A percentile compares a stretch with the other conserved stretches of the same genome.
Evolutionary conservation across 257 asterid genomes (phyloP).

Genomic region (Handroanthus guayacan): DNA sequence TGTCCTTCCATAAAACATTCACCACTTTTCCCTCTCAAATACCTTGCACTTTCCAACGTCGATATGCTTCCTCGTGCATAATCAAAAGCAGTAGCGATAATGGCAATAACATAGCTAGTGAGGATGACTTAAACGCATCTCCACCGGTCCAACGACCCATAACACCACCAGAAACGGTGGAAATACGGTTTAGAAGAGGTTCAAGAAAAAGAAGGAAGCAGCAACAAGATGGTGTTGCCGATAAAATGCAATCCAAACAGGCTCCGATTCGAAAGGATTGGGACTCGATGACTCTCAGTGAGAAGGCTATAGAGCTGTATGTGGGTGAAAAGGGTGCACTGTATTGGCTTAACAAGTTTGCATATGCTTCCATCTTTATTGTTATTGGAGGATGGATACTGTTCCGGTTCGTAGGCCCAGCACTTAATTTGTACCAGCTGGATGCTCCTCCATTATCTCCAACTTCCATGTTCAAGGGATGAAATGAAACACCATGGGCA

Average conservation of each 20-base stretch:
- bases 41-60: slow-evolving; percentile 33
- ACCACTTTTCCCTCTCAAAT: slow-evolving; percentile 46
- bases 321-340: slow-evolving; percentile 76
- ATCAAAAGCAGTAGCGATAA: slow-evolving; percentile 49
- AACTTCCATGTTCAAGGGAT: slow-evolving; percentile 60
- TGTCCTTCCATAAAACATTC: slow-evolving; percentile 54
- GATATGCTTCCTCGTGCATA: slow-evolving; percentile 28
- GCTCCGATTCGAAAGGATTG: slow-evolving; percentile 63
- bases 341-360: slow-evolving; percentile 92
- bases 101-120: slow-evolving; percentile 41
- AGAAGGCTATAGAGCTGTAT: slow-evolving; percentile 81
- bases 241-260: slow-evolving; percentile 35
- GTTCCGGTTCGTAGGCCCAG: slow-evolving; percentile 86
- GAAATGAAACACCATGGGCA: background rate
- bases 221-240: slow-evolving; percentile 33
- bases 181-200: slow-evolving; percentile 75
- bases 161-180: slow-evolving; percentile 61
- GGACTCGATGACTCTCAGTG: slow-evolving; percentile 74
- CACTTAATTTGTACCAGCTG: slow-evolving; percentile 79
- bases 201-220: slow-evolving; percentile 58
- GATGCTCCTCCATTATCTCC: slow-evolving; percentile 84
- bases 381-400: slow-evolving; percentile 87
- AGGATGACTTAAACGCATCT: slow-evolving; percentile 39
- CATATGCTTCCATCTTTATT: slow-evolving; percentile 86
- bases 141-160: slow-evolving; percentile 48